Evolutionary conservation across 2,329 filamentous ascomycete genomes (phyloP).

Genomic region (Trichoderma sp.): DNA sequence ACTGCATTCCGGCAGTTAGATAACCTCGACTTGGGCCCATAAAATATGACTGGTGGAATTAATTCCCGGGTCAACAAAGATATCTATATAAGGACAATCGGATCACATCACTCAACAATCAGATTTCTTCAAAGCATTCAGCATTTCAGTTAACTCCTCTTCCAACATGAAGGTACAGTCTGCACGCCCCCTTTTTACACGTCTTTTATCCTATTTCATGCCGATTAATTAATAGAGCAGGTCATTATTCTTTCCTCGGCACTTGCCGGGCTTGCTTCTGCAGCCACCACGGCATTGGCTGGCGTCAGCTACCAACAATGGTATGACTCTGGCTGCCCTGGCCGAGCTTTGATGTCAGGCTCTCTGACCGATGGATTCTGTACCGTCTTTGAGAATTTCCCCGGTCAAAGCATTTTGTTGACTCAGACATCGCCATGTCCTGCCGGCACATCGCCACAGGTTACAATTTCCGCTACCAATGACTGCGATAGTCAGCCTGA

Average conservation of each 20-base stretch:
- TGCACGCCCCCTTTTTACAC: too few species aligned
- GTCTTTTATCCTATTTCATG: background rate
- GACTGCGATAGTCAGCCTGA: background rate
- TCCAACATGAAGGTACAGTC: constrained; percentile 2
- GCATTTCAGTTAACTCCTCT: background rate
- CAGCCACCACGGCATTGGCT: background rate
- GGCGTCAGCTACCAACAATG: constrained; percentile 4
- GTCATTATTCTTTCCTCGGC: background rate
- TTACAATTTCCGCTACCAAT: background rate
- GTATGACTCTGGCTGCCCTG: background rate
- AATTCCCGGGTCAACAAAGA: background rate
- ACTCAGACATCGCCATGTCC: constrained; percentile 8
- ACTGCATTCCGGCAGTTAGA: background rate
- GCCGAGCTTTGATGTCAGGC: background rate
- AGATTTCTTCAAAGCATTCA: background rate
- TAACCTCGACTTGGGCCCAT: background rate
- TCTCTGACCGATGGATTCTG: constrained; percentile 6
- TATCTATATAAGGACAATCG: background rate
- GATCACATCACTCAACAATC: background rate
- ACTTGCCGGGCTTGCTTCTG: background rate
- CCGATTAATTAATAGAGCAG: background rate
- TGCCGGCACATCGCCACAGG: background rate
- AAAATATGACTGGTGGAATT: background rate
- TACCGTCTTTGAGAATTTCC: background rate
- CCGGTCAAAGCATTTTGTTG: constrained; percentile 6